phyloP scores from a whole-genome alignment of 805 yeast genomes.

The Zygotorulaspora chibaensis region DNA sequence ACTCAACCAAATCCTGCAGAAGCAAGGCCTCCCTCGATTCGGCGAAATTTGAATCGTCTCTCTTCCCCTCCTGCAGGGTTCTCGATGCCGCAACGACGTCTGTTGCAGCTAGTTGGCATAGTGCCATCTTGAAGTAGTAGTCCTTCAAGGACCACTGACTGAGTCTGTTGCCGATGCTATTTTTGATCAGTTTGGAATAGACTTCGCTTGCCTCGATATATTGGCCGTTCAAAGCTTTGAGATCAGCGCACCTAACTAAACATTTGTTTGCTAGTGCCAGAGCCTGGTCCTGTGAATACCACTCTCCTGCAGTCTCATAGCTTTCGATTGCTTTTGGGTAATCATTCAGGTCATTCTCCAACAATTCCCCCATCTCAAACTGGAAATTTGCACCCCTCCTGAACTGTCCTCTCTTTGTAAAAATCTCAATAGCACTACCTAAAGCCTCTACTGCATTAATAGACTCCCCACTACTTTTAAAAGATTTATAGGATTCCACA shows the following conservation, averaged over 20 bases:
- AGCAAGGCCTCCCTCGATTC: conserved; percentile 71
- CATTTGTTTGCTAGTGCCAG: conserved; percentile 87
- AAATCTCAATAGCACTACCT: conserved; percentile 71
- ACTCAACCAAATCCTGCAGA: conserved; percentile 59
- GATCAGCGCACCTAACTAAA: conserved; percentile 82
- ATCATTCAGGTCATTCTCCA: conserved; percentile 72
- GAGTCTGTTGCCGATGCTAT: conserved; percentile 65
- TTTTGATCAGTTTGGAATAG: conserved; percentile 75
- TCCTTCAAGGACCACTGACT: conserved; percentile 92
- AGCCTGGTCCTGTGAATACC: conserved; percentile 92
- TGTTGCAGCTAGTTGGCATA: conserved; percentile 78
- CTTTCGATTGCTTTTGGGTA: conserved; percentile 63
- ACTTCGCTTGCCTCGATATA: conserved; percentile 70
- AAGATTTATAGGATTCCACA: conserved; percentile 88
- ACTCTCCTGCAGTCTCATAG: conserved; percentile 92
- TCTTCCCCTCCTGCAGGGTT: conserved; percentile 55
- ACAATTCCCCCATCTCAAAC: conserved; percentile 82
- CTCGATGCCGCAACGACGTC: conserved; percentile 85
- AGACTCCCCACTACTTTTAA: conserved; percentile 62
- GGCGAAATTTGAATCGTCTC: conserved; percentile 72
- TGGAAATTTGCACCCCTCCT: conserved; percentile 94
- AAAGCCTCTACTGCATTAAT: conserved; percentile 71
- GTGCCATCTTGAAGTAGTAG: conserved; percentile 75
- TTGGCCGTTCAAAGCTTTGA: conserved; percentile 71
- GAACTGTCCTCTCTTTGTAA: conserved; percentile 89